phyloP scores from a whole-genome alignment of 2,329 filamentous ascomycete genomes.

The Volutella citrinella region DNA sequence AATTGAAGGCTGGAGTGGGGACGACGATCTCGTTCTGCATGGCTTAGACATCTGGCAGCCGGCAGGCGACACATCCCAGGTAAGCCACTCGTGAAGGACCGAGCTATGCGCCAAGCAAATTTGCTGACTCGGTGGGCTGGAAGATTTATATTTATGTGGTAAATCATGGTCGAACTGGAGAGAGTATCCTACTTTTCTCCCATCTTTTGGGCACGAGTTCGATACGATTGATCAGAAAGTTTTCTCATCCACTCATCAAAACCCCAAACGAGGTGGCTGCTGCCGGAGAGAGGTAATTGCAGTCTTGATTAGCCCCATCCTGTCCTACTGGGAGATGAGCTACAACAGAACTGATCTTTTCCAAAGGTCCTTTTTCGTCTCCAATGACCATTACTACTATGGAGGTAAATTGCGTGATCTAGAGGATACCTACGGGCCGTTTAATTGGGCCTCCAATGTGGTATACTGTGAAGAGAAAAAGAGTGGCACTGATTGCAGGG shows the following conservation, averaged over 20 bases:
- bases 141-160: slow-evolving; percentile 1
- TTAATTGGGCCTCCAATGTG: slow-evolving; percentile 1
- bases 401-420: neutral
- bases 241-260: slow-evolving; percentile 1
- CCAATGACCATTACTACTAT: slow-evolving; percentile 1
- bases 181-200: neutral
- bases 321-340: too few relatives aligned
- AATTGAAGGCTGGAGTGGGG: neutral
- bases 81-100: neutral
- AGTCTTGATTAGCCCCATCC: neutral
- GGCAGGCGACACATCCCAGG: neutral
- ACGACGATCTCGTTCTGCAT: neutral
- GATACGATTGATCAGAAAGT: neutral
- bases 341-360: neutral
- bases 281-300: neutral
- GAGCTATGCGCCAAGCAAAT: neutral
- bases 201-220: neutral
- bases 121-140: neutral
- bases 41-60: neutral
- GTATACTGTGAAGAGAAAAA: slow-evolving; percentile 1
- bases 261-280: slow-evolving; percentile 1
- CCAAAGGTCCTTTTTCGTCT: slow-evolving; percentile 1
- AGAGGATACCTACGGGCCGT: neutral
- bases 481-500: neutral
- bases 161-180: neutral